Evolutionary conservation across 2,329 filamentous ascomycete species (phyloP), one percentile per base, ranked within the genome.

Genomic region (Byssoonygena ceratinophila): DNA sequence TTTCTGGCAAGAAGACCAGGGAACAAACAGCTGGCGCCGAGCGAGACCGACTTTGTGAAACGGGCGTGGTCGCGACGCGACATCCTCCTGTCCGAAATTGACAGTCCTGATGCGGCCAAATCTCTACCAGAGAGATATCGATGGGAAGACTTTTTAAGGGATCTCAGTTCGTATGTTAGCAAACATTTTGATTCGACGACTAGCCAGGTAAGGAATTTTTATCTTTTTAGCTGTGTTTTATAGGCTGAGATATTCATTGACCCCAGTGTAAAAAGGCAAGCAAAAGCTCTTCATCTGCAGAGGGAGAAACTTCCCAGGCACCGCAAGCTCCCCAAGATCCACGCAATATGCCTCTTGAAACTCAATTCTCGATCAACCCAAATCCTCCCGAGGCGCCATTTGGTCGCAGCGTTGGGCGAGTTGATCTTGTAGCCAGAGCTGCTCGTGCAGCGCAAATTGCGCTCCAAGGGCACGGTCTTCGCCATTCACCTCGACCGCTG

Each of bases 71-170:
- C 74, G 12, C 72, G 81, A 32, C 75, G 77, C 50, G 74, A 78
- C 31, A 78, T 79, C 54, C 70, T 84, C 2, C 69, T 81, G 32
- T 72, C 70, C 34, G 76, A 80, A 37, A 68, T 76, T n/a, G 71
- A 74, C 52, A 73, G 76, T 55, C 67, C 71, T 39, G 76, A 75
- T 27, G 70, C 71, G 3, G 64, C 75, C 48, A 68, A 68, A 46
- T 68, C 72, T 20, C 63, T 84, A 32, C 76, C 76, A 0, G 74
- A 79, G 57, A 80, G 77, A 59, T 83, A 82, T 59, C 73, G 75
- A 27, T 84, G 81, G 81, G 76, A 77, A 47, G 78, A 81, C 54
- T 83, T 84, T 54, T 67, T 83, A 14, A 72, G 74, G 20, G 77
- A 80, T 55, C 73, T 83, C 14, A 77, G 75, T 44, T 70, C 69